A percentile compares a stretch with the other conserved stretches of the same genome.
phyloP scores from a whole-genome alignment of 176 grass and related monocot species.

The Zoysia japonica region DNA sequence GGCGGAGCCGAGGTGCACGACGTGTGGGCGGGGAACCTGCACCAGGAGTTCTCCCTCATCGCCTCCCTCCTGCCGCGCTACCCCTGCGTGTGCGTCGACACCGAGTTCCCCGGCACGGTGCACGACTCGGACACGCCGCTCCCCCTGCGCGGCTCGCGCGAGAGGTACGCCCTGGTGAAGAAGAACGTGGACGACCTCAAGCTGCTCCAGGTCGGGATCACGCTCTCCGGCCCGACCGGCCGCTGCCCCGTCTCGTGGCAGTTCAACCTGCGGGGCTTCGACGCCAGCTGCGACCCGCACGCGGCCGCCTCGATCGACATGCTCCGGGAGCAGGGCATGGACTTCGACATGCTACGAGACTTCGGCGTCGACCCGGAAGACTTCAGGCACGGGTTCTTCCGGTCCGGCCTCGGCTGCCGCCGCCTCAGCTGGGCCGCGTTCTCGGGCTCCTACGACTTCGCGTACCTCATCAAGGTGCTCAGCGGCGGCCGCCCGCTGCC shows the following conservation, averaged over 20 bases:
- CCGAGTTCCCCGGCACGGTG: slow-evolving; percentile 46
- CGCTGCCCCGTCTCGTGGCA: slow-evolving; percentile 38
- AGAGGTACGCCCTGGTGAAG: slow-evolving; percentile 43
- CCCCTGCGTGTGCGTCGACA: slow-evolving; percentile 43
- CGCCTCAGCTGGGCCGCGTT: slow-evolving; percentile 30
- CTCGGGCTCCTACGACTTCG: slow-evolving; percentile 53
- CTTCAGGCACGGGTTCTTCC: slow-evolving; percentile 30
- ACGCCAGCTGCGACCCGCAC: slow-evolving; percentile 15
- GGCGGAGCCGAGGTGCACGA: slow-evolving; percentile 12
- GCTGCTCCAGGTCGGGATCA: slow-evolving; percentile 45
- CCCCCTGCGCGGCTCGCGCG: slow-evolving; percentile 24
- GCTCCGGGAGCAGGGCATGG: slow-evolving; percentile 45
- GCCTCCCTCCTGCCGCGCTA: background rate
- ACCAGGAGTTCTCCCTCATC: slow-evolving; percentile 10
- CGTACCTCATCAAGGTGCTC: slow-evolving; percentile 41
- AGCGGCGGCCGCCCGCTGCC: slow-evolving; percentile 1
- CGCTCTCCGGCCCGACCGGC: slow-evolving; percentile 7
- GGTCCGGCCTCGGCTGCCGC: background rate
- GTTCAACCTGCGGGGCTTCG: slow-evolving; percentile 55
- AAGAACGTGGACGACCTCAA: slow-evolving; percentile 36
- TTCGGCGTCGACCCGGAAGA: background rate
- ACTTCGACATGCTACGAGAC: background rate
- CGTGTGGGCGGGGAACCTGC: slow-evolving; percentile 41
- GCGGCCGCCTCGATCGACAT: slow-evolving; percentile 28
- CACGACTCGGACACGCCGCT: slow-evolving; percentile 24